Percentiles rank a stretch among this genome's conserved stretches.
Evolutionary conservation across 768 basidiomycete species (phyloP).

Genomic region (Hebeloma cylindrosporum): DNA sequence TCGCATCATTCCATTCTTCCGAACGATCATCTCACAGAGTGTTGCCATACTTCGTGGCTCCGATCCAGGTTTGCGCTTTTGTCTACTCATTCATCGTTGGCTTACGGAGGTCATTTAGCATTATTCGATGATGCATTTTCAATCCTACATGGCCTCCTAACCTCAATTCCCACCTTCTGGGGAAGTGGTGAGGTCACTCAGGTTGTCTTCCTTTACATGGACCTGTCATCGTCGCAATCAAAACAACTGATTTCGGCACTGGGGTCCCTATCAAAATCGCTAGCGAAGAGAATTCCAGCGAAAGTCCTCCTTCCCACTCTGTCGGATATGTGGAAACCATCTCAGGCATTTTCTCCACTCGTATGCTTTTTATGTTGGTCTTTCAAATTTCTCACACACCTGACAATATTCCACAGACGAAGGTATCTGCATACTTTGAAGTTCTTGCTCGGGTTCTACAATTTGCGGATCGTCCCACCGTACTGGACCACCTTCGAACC

Average conservation of each 20-base stretch:
- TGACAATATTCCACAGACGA: conserved; percentile 23
- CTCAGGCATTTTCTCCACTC: conserved; percentile 31
- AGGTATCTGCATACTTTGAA: conserved; percentile 60
- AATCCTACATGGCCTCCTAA: conserved; percentile 68
- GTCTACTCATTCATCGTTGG: not conserved
- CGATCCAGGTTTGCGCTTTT: conserved; percentile 32
- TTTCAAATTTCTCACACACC: conserved; percentile 4
- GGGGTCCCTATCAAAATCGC: conserved; percentile 53
- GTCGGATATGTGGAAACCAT: conserved; percentile 52
- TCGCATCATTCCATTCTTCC: conserved; percentile 84
- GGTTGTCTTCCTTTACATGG: conserved; percentile 57
- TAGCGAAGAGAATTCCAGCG: conserved; percentile 70
- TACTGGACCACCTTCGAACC: conserved; percentile 64
- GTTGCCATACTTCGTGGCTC: conserved; percentile 46
- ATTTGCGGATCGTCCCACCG: conserved; percentile 57
- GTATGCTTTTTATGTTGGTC: conserved; percentile 28
- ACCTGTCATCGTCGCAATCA: conserved; percentile 35
- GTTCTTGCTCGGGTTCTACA: conserved; percentile 66
- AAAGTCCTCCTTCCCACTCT: conserved; percentile 69
- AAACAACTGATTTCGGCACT: conserved; percentile 34
- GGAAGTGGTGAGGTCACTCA: conserved; percentile 55
- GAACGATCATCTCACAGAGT: conserved; percentile 62
- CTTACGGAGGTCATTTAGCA: conserved; percentile 22
- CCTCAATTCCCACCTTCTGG: conserved; percentile 83
- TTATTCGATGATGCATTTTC: conserved; percentile 36